A percentile compares a stretch with the other conserved stretches of the same genome.
Evolutionary conservation across 2,329 filamentous ascomycete genomes (phyloP).

Genomic region (Cladophialophora psammophila): DNA sequence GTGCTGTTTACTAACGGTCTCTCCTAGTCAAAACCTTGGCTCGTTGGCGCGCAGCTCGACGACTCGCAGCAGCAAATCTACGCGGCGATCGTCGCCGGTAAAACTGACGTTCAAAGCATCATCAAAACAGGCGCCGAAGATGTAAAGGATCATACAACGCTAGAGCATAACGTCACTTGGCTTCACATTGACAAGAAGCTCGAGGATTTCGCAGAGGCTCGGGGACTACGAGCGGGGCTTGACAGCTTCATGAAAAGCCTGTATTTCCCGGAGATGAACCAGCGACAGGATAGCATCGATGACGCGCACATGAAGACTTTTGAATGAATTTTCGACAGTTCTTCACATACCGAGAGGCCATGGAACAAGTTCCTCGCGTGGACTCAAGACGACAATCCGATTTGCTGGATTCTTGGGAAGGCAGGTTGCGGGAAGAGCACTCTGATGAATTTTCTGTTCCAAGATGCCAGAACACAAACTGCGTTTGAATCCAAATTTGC

Average conservation of each 20-base stretch:
- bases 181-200: slow-evolving; percentile 3
- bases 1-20: background rate
- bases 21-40: slow-evolving; percentile 14
- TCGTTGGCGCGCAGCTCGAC: background rate
- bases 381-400: background rate
- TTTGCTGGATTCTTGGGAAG: slow-evolving; percentile 12
- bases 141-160: background rate
- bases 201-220: background rate
- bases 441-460: slow-evolving; percentile 20
- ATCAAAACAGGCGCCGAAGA: background rate
- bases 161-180: slow-evolving; percentile 10
- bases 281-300: slow-evolving; percentile 10
- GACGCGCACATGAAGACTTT: slow-evolving; percentile 11
- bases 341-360: background rate
- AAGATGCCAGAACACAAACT: slow-evolving; percentile 4
- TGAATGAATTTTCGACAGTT: slow-evolving; percentile 13
- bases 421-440: slow-evolving; percentile 16
- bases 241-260: slow-evolving; percentile 11
- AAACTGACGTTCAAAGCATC: background rate
- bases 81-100: background rate
- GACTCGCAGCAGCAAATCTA: slow-evolving; percentile 1
- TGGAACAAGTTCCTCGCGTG: slow-evolving; percentile 12
- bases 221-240: background rate
- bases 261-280: slow-evolving; percentile 7
- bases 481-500: background rate